Evolutionary conservation across 495 filamentous ascomycete genomes (phyloP).

Genomic region (Tetracladium setigerum): DNA sequence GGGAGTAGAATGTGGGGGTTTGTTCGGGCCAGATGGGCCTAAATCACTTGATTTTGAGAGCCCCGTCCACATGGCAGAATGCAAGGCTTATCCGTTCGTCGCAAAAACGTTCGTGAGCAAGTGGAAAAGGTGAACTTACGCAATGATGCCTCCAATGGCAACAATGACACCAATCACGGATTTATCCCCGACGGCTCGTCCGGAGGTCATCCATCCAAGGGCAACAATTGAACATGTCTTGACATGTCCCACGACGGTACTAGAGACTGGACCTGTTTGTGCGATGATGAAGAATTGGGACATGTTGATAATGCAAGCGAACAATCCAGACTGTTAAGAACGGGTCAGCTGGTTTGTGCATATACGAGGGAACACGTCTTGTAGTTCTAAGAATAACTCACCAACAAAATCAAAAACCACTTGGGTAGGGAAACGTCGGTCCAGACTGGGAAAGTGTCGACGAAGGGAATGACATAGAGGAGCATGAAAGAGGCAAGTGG

Average conservation of each 20-base stretch:
- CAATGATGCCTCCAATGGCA: constrained; percentile 47
- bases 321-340: constrained; percentile 41
- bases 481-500: constrained; percentile 56
- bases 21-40: neutral
- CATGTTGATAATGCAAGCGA: constrained; percentile 63
- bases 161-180: constrained; percentile 43
- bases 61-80: neutral
- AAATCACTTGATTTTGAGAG: too few relatives aligned
- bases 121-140: constrained; percentile 28
- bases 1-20: constrained; percentile 5
- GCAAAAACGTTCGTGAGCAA: neutral
- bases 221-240: constrained; percentile 54
- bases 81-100: constrained; percentile 5
- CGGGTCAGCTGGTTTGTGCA: constrained; percentile 14
- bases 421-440: constrained; percentile 36
- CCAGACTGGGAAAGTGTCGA: constrained; percentile 53
- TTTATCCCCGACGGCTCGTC: constrained; percentile 42
- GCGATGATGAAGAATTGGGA: constrained; percentile 72
- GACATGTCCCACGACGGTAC: constrained; percentile 63
- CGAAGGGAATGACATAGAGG: constrained; percentile 56
- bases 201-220: constrained; percentile 46
- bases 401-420: constrained; percentile 49
- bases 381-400: constrained; percentile 20
- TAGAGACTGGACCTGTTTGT: constrained; percentile 59
- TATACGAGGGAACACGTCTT: neutral